Evolutionary conservation across 805 yeast species (phyloP), one percentile per base, ranked within the genome.

Genomic region (Hanseniaspora vineae): DNA sequence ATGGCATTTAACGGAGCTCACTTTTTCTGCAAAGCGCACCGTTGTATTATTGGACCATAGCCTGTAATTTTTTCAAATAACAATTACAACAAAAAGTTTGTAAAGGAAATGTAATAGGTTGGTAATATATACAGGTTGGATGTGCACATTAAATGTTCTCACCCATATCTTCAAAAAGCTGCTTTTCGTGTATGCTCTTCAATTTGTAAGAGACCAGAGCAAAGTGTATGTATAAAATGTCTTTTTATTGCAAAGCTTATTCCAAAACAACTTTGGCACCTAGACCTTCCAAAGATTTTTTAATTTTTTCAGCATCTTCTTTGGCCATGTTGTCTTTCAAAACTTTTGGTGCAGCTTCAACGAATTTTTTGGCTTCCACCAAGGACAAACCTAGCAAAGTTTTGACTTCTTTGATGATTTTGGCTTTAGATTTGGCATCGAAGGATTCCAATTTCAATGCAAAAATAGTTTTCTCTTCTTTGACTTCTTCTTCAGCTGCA

Each of bases 251-350:
- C 39, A 11, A 35, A 14, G 13, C 35, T 68, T 80, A 92, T 74
- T 92, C 99, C 65, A 92, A 73, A 50, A 78, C 57, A 61, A 92
- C 76, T 77, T 92, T 92, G 55, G 95, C 98, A 66, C 98, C 98
- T 59, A 90, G 76, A 47, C 79, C 92, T 72, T 92, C 98, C 63
- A 92, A 76, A 52, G 95, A 80, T 51, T 84, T 74, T 75, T 92
- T 90, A 65, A 92, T 83, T 77, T 89, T 88, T 61, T 90, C 97
- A 55, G 97, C 97, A 60, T 92, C 99, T 64, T 86, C 99, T 76
- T 92, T 92, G 52, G 95, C 82, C 52, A 92, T 88, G 59, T 88
- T 87, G 59, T 92, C 99, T 73, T 92, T 92, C 67, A 92, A 74
- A 43, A 84, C 73, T 76, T 92, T 92, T 58, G 99, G 99, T 52